Evolutionary conservation across 768 basidiomycete species (phyloP), one percentile per base, ranked within the genome.

Genomic region (Dioszegia aurantiaca): DNA sequence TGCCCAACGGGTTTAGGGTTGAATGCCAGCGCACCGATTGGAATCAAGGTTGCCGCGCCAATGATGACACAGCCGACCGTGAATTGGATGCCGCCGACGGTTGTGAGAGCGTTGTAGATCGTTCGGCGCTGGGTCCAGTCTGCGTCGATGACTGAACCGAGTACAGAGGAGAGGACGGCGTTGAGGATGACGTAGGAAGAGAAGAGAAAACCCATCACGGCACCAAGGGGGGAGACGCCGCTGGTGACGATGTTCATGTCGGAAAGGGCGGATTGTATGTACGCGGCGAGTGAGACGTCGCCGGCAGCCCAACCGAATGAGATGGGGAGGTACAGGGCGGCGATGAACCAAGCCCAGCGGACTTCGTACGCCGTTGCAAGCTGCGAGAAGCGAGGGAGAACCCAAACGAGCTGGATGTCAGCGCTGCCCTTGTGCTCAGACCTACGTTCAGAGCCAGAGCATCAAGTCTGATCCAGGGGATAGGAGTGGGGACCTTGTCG

Each of bases 101-200:
- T 2, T 17, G 36, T 39, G 31, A 51, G 48, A 19, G 48, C 48
- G 19, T 33, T 36, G 36, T 51, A 51, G 48, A 51, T 51, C 3
- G 30, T 37, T 4, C 48, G 33, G 30, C n/a, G 8, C 4, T 9
- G 12, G 36, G 36, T 51, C 16, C 16, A 51, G 33, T 36, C 36
- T 14, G 3, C n/a, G 31, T 51, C 48, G 48, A 51, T 39, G 31
- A 51, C 31, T 21, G 9, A 3, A 3, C 48, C 48, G 31, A 51
- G 48, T 3, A 39, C 36, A 17, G 48, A 51, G 17, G 48, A 51
- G 33, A 51, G 31, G 31, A 51, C 24, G 17, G 48, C 48, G 21
- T 51, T 51, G 31, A 51, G 30, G 31, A 51, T 51, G 21, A 51
- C 31, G 19, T 51, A 51, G n/a, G 48, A 51, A 2, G 48, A 51